Percentiles rank a stretch among this genome's conserved stretches.
Evolutionary conservation across 2,329 filamentous ascomycete species (phyloP).

Genomic region (Penicillium sp.): DNA sequence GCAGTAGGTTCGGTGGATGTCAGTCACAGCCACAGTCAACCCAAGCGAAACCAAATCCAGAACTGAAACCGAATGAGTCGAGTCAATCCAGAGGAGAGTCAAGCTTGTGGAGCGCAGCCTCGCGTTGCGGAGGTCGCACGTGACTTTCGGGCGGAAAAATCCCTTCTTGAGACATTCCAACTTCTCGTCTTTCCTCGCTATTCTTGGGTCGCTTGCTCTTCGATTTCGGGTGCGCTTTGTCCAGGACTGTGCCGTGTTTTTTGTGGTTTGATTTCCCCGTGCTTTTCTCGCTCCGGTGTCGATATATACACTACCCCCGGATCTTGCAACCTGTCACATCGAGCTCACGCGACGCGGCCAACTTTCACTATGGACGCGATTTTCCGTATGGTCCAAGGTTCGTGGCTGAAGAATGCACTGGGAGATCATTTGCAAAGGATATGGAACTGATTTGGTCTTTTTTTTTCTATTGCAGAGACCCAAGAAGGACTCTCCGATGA

Average conservation of each 20-base stretch:
- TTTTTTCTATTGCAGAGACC: slow-evolving; percentile 32
- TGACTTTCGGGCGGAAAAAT: slow-evolving; percentile 25
- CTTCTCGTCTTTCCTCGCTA: slow-evolving; percentile 1
- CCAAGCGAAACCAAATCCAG: too few relatives aligned
- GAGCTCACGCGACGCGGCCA: slow-evolving; percentile 20
- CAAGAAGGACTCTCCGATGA: slow-evolving; percentile 78
- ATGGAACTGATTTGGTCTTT: slow-evolving; percentile 7
- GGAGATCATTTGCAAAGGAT: not conserved
- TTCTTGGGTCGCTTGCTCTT: slow-evolving; percentile 10
- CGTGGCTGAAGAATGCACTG: slow-evolving; percentile 10
- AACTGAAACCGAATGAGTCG: too few relatives aligned
- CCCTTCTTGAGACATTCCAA: slow-evolving; percentile 18
- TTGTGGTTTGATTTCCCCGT: not conserved
- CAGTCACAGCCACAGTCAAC: not conserved
- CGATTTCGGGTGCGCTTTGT: slow-evolving; percentile 2
- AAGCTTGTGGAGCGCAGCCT: slow-evolving; percentile 17
- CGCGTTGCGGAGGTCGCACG: slow-evolving; percentile 30
- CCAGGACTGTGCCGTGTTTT: not conserved
- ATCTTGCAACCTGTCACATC: not conserved
- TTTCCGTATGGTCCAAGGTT: slow-evolving; percentile 42
- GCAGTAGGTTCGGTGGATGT: not conserved
- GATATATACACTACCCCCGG: slow-evolving; percentile 1
- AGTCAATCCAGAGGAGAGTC: too few relatives aligned
- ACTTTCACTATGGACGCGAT: slow-evolving; percentile 35
- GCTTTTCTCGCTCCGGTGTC: slow-evolving; percentile 3